These are phyloP conservation scores for Tilletiaria anomala DNA, from an alignment of 1,284 basidiomycete species.

Conservation along the genomic window DNA sequence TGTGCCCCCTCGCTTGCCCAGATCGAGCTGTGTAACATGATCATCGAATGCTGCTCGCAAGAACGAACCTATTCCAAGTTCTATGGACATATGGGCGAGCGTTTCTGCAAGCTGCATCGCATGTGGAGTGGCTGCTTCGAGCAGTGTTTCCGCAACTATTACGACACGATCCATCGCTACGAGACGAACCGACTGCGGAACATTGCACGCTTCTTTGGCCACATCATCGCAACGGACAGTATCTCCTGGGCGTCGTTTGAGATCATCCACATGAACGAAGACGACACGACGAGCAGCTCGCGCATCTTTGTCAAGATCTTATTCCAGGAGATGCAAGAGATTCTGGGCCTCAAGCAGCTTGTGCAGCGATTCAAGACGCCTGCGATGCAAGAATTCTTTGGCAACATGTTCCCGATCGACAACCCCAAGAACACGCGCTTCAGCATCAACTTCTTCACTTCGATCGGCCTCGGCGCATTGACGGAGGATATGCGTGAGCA, in stretches of 20 bases:
- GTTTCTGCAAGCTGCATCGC: slow-evolving; percentile 87
- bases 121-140: slow-evolving; percentile 84
- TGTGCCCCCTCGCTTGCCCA: slow-evolving; percentile 39
- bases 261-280: slow-evolving; percentile 83
- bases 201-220: slow-evolving; percentile 90
- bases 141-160: slow-evolving; percentile 55
- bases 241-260: slow-evolving; percentile 78
- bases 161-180: slow-evolving; percentile 57
- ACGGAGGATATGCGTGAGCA: slow-evolving; percentile 96
- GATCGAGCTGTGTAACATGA: slow-evolving; percentile 95
- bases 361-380: slow-evolving; percentile 58
- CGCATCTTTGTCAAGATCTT: slow-evolving; percentile 97
- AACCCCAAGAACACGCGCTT: slow-evolving; percentile 93
- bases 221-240: slow-evolving; percentile 57
- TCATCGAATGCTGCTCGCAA: slow-evolving; percentile 98
- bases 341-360: slow-evolving; percentile 67
- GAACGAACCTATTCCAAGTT: slow-evolving; percentile 92
- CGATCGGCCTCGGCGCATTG: slow-evolving; percentile 72
- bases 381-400: slow-evolving; percentile 54
- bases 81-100: slow-evolving; percentile 88
- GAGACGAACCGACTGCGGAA: slow-evolving; percentile 96
- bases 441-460: slow-evolving; percentile 87
- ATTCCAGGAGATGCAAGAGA: slow-evolving; percentile 84
- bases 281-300: slow-evolving; percentile 86
- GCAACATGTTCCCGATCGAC: slow-evolving; percentile 84